Evolutionary conservation across 495 filamentous ascomycete genomes (phyloP), one percentile per base, ranked within the genome.

Genomic region (Daldinia caldariorum): DNA sequence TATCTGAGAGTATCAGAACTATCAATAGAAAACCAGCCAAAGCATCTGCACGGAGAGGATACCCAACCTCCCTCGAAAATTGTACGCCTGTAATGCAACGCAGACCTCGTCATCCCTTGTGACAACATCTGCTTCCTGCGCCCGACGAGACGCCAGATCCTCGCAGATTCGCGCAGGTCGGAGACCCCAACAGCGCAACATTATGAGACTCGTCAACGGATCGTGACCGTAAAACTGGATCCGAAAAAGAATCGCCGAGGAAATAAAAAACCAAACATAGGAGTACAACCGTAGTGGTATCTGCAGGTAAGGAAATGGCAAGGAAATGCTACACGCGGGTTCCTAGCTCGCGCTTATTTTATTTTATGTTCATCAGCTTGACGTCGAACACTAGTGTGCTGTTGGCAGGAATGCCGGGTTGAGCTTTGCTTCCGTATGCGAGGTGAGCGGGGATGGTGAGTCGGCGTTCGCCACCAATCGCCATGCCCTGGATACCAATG

Each of bases 301-400:
- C 67, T 69, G 70, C 69, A 59, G 53, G 64, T 39, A 69, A 71
- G 68, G 61, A 74, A 70, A 70, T 41, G 13, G 1, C 4, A 61
- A 73, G 67, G 61, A 74, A 76, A 76, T 60, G 55, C 43, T 77
- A 71, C 71, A 56, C 61, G 14, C 22, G 43, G 45, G 34, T 6
- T 6, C n/a, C 29, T 13, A 13, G 6, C 9, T n/a, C 22, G 29
- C 63, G 45, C 74, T 79, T 84, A 88, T 82, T 87, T 86, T 76
- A 87, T 87, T 87, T 86, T 76, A 87, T 87, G 67, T 90, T 89
- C 35, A 97, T 81, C 49, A 93, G 79, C 88, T 96, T 97, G 80
- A 97, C 84, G 77, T 99, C 95, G 79, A 99, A 99, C 76, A 91
- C 85, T 75, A 99, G 81, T 66, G 90, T 91, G 78, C 92, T 93